Evolutionary conservation across 208 protist genomes (phyloP), one percentile per base, ranked within the genome.

Genomic region (Trypanosoma vivax): DNA sequence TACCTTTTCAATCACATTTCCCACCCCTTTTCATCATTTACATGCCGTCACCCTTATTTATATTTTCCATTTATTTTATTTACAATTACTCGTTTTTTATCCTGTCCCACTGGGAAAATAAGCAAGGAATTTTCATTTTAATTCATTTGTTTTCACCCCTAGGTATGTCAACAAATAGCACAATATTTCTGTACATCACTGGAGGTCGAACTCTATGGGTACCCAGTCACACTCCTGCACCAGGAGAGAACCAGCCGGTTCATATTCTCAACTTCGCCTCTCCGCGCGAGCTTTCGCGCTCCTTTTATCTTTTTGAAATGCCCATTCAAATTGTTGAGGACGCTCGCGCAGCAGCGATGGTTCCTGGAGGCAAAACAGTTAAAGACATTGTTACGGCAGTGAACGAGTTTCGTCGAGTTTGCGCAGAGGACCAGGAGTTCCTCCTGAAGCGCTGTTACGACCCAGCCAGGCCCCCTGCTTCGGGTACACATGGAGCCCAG

Each of bases 241-340:
- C 69, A 0, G 37, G 23, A 28, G 82, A 90, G 52, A 80, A 59
- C 24, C 70, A 74, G 50, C 75, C 69, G 13, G 74, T 93, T 5
- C 73, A 79, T 23, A 74, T 93, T 45, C 73, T 93, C 10, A 60
- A 51, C 42, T 76, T 59, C 23, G 79, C 81, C 18, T 74, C 70
- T n/a, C 77, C 86, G 19, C 65, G 71, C 40, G 86, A 93, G 66
- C 66, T 90, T 7, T 74, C 75, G 7, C 69, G 79, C 11, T 86
- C 79, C 24, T 93, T 93, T 54, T 90, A 89, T 62, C 65, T 93
- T 30, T 93, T 90, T 60, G 86, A 93, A 43, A 73, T 84, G 42
- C 70, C 73, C 14, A 76, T 93, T 50, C 80, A 87, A 37, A 37
- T 93, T 24, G 72, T 79, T 5, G 61, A 81, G 13, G 70, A 76